These are phyloP conservation scores for Scutellaria baicalensis DNA, from an alignment of 257 asterid genomes.

Conservation along the genomic window DNA sequence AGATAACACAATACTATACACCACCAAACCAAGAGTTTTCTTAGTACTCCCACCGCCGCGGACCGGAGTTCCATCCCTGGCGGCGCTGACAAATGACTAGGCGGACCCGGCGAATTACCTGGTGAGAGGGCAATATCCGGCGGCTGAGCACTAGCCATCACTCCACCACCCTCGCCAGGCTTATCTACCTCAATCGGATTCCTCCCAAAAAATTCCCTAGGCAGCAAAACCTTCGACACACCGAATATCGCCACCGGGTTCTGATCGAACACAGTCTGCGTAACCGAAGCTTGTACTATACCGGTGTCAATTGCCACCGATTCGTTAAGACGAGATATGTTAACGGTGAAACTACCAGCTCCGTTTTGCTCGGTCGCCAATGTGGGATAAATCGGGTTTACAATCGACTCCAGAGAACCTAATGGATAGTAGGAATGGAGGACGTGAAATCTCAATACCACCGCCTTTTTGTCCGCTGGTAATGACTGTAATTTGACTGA, in stretches of 20 bases:
- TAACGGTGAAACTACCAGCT: constrained; percentile 72
- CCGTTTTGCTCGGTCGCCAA: constrained; percentile 76
- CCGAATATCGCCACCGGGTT: constrained; percentile 92
- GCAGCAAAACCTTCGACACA: constrained; percentile 63
- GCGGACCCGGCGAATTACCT: constrained; percentile 37
- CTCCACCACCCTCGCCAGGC: constrained; percentile 30
- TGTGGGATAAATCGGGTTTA: constrained; percentile 84
- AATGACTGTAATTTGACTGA: constrained; percentile 58
- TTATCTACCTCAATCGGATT: constrained; percentile 41
- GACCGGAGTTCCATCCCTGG: constrained; percentile 45
- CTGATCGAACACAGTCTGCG: constrained; percentile 85
- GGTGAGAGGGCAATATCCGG: constrained; percentile 49
- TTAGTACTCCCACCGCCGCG: constrained; percentile 14
- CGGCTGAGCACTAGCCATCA: constrained; percentile 38
- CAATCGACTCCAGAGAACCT: constrained; percentile 71
- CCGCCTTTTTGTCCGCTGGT: constrained; percentile 68
- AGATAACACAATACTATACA: constrained; percentile 40
- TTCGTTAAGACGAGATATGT: constrained; percentile 69
- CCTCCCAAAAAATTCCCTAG: constrained; percentile 63
- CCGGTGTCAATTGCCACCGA: constrained; percentile 75
- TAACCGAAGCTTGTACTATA: constrained; percentile 58
- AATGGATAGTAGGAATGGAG: constrained; percentile 76
- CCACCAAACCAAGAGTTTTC: constrained; percentile 36
- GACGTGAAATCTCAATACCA: constrained; percentile 67
- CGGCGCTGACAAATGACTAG: constrained; percentile 52